A percentile compares a stretch with the other conserved stretches of the same genome.
Conservation (phyloP, 257 asterid species). For the Solanum virginianum region DNA sequence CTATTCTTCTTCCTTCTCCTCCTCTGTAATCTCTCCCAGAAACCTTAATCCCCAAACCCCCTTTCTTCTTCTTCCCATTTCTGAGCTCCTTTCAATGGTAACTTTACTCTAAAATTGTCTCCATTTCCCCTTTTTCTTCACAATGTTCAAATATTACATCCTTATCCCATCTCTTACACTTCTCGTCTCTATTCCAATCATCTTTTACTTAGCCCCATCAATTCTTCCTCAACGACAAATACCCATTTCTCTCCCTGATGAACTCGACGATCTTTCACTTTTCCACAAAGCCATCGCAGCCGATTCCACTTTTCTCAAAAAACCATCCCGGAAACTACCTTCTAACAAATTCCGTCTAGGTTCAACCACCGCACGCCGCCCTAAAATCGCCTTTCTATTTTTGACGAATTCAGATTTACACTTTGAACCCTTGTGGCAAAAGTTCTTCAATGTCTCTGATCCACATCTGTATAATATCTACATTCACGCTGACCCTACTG, state of each 20-base stretch:
- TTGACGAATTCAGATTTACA: slow-evolving; percentile 65
- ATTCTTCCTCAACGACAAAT: slow-evolving; percentile 61
- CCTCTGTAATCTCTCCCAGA: not conserved
- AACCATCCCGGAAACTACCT: slow-evolving; percentile 20
- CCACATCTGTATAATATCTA: slow-evolving; percentile 58
- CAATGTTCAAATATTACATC: not conserved
- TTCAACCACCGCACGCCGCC: slow-evolving; percentile 53
- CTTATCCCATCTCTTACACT: slow-evolving; percentile 55
- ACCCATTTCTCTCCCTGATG: slow-evolving; percentile 65
- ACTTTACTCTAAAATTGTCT: not conserved
- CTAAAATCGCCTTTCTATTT: slow-evolving; percentile 81
- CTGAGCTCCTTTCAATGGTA: not conserved
- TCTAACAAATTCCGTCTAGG: slow-evolving; percentile 54
- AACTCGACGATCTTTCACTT: slow-evolving; percentile 79
- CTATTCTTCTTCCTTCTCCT: not conserved
- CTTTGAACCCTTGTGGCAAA: slow-evolving; percentile 70
- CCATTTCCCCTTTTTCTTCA: not conserved
- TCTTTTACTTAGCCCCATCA: slow-evolving; percentile 45
- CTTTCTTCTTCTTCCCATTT: not conserved
- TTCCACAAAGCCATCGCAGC: slow-evolving; percentile 75
- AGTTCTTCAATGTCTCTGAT: slow-evolving; percentile 40
- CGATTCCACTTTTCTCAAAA: slow-evolving; percentile 12
- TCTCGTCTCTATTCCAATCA: slow-evolving; percentile 43
- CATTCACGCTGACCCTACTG: slow-evolving; percentile 68
- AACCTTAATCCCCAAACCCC: not conserved